A percentile compares a stretch with the other conserved stretches of the same genome.
Evolutionary conservation across 352 stramenopile species (phyloP).

Genomic region (Phytophthora uliginosa): DNA sequence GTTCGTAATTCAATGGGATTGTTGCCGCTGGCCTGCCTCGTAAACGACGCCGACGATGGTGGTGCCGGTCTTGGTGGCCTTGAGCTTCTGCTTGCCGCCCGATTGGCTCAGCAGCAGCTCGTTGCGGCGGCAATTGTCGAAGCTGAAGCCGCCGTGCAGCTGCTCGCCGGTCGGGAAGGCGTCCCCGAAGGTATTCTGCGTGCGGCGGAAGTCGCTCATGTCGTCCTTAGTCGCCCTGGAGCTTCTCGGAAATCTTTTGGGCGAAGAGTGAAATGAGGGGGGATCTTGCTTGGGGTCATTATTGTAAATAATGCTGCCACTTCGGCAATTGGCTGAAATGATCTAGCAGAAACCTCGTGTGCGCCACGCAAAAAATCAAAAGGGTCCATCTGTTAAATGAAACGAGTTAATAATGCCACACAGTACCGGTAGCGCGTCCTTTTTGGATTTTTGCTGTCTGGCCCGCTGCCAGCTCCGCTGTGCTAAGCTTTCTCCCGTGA

Average conservation of each 20-base stretch:
- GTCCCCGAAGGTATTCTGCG: constrained; percentile 82
- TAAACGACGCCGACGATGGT: constrained; percentile 98
- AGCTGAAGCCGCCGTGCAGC: constrained; percentile 90
- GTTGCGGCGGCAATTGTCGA: constrained; percentile 96
- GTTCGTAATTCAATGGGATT: neutral
- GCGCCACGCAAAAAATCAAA: too few species aligned
- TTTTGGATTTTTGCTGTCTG: too few species aligned
- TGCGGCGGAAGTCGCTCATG: constrained; percentile 89
- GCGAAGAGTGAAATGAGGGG: constrained; percentile 12
- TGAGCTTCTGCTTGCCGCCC: constrained; percentile 70
- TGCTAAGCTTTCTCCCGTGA: too few species aligned
- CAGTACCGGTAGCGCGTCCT: too few species aligned
- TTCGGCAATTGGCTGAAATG: neutral
- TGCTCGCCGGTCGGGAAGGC: constrained; percentile 67
- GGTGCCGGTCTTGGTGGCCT: constrained; percentile 96
- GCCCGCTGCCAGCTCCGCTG: too few species aligned
- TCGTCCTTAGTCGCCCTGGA: constrained; percentile 3
- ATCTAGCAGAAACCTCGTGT: too few species aligned
- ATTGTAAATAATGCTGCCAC: neutral
- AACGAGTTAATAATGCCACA: too few species aligned
- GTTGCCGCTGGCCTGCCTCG: constrained; percentile 60
- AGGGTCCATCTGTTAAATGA: too few species aligned
- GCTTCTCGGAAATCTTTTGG: constrained; percentile 24
- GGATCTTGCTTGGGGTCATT: constrained; percentile 22
- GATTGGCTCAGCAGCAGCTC: constrained; percentile 78